Evolutionary conservation across 2,329 filamentous ascomycete species (phyloP).

Genomic region (Diplodia intermedia): DNA sequence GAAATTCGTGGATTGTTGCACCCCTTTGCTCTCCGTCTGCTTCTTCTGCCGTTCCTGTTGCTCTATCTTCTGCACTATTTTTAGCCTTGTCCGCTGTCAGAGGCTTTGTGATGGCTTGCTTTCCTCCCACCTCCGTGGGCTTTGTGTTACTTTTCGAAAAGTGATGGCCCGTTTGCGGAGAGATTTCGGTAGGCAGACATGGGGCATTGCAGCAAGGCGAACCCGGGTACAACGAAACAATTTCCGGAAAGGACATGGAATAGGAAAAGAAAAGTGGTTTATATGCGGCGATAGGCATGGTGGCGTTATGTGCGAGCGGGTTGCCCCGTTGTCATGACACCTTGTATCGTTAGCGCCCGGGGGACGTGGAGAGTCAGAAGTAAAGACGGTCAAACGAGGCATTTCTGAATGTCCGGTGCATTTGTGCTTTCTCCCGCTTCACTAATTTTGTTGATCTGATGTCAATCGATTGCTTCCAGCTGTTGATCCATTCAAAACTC

Average conservation of each 20-base stretch:
- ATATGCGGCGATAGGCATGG: neutral
- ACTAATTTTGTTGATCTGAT: neutral
- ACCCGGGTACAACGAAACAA: neutral
- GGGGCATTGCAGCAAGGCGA: constrained; percentile 7
- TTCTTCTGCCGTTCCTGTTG: neutral
- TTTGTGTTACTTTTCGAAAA: constrained; percentile 13
- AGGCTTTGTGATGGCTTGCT: neutral
- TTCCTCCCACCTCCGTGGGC: neutral
- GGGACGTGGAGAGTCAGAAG: neutral
- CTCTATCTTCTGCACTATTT: neutral
- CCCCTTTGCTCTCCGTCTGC: neutral
- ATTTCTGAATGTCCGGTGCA: neutral
- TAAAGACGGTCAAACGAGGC: neutral
- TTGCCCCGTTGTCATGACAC: neutral
- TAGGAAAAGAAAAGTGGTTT: neutral
- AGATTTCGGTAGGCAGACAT: neutral
- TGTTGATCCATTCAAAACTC: constrained; percentile 22
- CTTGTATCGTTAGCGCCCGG: neutral
- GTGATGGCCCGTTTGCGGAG: neutral
- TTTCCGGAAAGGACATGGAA: neutral
- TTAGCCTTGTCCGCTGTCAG: neutral
- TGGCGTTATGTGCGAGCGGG: constrained; percentile 14
- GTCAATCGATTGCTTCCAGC: neutral
- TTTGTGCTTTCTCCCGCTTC: neutral
- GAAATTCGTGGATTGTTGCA: neutral